Evolutionary conservation across 129 eudicot genomes (phyloP).

Genomic region (Lactuca saligna): DNA sequence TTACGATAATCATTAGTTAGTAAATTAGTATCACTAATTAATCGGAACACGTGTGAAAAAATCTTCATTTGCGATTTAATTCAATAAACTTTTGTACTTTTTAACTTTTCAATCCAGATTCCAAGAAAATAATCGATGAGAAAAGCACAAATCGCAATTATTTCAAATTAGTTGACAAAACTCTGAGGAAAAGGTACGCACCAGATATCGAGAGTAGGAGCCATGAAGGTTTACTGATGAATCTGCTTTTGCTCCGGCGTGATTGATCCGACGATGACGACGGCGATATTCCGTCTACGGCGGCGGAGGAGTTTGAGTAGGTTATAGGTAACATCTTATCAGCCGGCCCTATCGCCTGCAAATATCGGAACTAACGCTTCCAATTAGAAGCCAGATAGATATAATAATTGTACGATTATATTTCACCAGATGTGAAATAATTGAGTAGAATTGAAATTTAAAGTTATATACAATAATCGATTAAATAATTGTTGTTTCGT

Average conservation of each 20-base stretch:
- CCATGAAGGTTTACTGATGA: conserved; percentile 40
- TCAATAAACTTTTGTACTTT: conserved; percentile 7
- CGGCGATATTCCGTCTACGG: conserved; percentile 13
- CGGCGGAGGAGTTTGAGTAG: conserved; percentile 10
- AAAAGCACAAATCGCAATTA: neutral
- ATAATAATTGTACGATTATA: conserved; percentile 15
- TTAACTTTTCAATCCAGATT: conserved; percentile 20
- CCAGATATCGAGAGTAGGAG: conserved; percentile 39
- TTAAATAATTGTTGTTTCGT: neutral
- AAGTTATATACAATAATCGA: neutral
- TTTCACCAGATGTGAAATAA: conserved; percentile 11
- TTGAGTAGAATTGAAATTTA: neutral
- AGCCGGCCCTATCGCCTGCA: conserved; percentile 28
- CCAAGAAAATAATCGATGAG: conserved; percentile 15
- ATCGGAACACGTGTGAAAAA: conserved; percentile 3
- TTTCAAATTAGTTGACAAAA: neutral
- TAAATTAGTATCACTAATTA: neutral
- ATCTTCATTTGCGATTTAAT: conserved; percentile 7
- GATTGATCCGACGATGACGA: conserved; percentile 22
- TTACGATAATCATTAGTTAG: conserved; percentile 15
- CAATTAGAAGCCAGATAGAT: conserved; percentile 16
- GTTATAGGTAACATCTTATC: conserved; percentile 29
- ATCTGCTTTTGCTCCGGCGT: conserved; percentile 35
- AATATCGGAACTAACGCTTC: conserved; percentile 29
- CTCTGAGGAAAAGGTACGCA: neutral